Conservation (phyloP, 306 rosid species). For the Quercus ilex region DNA sequence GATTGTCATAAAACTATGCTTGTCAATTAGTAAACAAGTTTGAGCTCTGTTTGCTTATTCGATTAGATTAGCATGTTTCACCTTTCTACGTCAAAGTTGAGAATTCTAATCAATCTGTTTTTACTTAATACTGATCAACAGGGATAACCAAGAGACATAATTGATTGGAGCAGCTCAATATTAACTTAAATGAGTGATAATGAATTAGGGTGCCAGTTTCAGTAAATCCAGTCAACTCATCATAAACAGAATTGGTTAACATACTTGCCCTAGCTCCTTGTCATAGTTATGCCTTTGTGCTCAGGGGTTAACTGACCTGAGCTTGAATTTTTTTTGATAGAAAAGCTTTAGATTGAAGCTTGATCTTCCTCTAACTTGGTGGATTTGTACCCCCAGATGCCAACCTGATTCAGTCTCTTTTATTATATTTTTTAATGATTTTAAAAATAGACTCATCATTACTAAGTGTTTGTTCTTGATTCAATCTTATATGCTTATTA, state of each 20-base stretch:
- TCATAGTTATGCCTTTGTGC: neutral
- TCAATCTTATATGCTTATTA: slow-evolving; percentile 3
- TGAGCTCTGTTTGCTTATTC: neutral
- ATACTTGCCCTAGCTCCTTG: neutral
- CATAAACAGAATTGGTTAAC: neutral
- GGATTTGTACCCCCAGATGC: neutral
- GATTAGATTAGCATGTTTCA: neutral
- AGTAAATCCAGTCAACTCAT: neutral
- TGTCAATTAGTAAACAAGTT: neutral
- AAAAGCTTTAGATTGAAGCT: neutral
- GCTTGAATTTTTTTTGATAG: neutral
- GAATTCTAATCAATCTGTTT: neutral
- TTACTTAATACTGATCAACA: neutral
- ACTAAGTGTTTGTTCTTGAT: neutral
- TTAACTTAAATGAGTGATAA: neutral
- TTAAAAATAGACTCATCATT: neutral
- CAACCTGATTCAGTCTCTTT: neutral
- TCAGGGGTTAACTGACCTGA: neutral
- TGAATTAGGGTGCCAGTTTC: neutral
- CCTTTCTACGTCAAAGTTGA: neutral
- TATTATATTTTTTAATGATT: neutral
- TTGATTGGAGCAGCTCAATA: neutral
- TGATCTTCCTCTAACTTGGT: neutral
- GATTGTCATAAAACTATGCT: neutral
- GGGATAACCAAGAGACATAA: neutral